Evolutionary conservation across 1,284 basidiomycete genomes (phyloP).

Genomic region (Cryptococcus maquisensis): DNA sequence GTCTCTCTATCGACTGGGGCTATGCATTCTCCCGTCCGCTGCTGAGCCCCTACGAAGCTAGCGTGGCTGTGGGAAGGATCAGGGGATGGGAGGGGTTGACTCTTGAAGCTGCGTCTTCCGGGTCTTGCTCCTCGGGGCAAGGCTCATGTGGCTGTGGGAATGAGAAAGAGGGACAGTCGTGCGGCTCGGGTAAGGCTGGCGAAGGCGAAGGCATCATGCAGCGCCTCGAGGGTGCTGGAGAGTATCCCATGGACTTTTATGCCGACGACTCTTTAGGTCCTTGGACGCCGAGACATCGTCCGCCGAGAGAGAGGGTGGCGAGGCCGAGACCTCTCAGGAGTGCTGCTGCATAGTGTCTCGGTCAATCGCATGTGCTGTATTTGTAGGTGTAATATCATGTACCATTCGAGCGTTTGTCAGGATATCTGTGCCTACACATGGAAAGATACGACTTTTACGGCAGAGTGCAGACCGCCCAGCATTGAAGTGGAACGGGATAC

Average conservation of each 20-base stretch:
- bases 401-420: too few species aligned
- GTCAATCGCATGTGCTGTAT: background rate
- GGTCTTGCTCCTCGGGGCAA: conserved; percentile 1
- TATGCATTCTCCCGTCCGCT: conserved; percentile 88
- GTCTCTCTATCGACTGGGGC: conserved; percentile 97
- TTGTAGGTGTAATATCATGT: background rate
- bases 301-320: too few species aligned
- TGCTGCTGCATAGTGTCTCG: too few species aligned
- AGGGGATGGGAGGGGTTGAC: conserved; percentile 48
- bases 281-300: conserved; percentile 46
- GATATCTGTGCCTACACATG: too few species aligned
- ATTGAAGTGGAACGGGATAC: too few species aligned
- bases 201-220: background rate
- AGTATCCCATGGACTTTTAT: conserved; percentile 98
- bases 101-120: conserved; percentile 42
- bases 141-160: background rate
- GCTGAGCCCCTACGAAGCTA: conserved; percentile 90
- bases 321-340: too few species aligned
- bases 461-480: too few species aligned
- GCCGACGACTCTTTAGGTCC: conserved; percentile 50
- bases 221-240: conserved; percentile 25
- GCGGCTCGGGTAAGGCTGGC: background rate
- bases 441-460: too few species aligned
- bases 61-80: conserved; percentile 73
- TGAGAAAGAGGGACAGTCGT: too few species aligned